Evolutionary conservation across 768 basidiomycete species (phyloP).

Genomic region (Calocybe cyanea): DNA sequence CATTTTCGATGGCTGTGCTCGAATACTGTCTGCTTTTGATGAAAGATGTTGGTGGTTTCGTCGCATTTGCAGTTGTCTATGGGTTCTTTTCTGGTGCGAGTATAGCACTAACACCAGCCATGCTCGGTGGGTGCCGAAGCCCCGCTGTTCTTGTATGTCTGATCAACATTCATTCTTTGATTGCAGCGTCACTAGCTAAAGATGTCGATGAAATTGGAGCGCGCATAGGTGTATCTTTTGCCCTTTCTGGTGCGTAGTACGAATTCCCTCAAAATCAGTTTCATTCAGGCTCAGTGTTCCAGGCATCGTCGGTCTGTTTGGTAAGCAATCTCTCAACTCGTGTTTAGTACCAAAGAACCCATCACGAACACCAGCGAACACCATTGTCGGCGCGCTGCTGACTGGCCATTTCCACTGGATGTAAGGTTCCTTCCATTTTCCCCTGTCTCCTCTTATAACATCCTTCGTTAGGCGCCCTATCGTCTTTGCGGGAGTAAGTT

Average conservation of each 20-base stretch:
- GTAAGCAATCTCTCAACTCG: slow-evolving; percentile 18
- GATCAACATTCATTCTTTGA: neutral
- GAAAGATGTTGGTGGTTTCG: slow-evolving; percentile 26
- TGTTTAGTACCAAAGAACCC: neutral
- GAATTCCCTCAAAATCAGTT: neutral
- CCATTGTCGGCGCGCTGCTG: slow-evolving; percentile 48
- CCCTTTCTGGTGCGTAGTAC: slow-evolving; percentile 31
- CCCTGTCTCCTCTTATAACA: neutral
- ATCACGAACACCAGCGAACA: slow-evolving; percentile 27
- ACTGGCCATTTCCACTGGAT: slow-evolving; percentile 42
- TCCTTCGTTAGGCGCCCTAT: neutral
- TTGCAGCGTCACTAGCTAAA: slow-evolving; percentile 28
- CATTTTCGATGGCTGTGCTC: slow-evolving; percentile 28
- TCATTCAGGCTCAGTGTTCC: neutral
- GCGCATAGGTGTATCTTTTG: slow-evolving; percentile 41
- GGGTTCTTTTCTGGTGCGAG: slow-evolving; percentile 45
- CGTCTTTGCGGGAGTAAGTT: slow-evolving; percentile 6
- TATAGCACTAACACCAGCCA: slow-evolving; percentile 23
- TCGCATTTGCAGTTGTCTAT: slow-evolving; percentile 37
- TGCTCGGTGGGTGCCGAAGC: slow-evolving; percentile 21
- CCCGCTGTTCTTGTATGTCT: too few relatives aligned
- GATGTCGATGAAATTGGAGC: slow-evolving; percentile 43
- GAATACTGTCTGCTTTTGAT: slow-evolving; percentile 40
- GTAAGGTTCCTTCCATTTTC: slow-evolving; percentile 2
- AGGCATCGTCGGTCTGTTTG: slow-evolving; percentile 29